Percentiles rank a stretch among this genome's conserved stretches.
These are phyloP conservation scores for Diaporthe destruens DNA, from an alignment of 2,329 filamentous ascomycete genomes.

Conservation along the genomic window DNA sequence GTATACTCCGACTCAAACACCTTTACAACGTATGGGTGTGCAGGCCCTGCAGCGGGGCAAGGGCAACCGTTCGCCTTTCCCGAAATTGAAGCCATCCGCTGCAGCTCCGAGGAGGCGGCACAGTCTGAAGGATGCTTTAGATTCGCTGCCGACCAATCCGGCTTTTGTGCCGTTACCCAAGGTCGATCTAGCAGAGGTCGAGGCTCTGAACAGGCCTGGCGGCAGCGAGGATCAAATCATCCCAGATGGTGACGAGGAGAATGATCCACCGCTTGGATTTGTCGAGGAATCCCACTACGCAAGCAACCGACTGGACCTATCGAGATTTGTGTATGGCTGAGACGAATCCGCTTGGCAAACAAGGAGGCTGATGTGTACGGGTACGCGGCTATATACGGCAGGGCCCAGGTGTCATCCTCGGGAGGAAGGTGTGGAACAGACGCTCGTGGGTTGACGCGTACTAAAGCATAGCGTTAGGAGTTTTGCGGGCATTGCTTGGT, in stretches of 20 bases:
- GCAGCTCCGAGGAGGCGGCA: constrained; percentile 45
- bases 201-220: constrained; percentile 59
- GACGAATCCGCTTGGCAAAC: constrained; percentile 19
- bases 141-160: constrained; percentile 62
- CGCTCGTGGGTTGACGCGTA: background rate
- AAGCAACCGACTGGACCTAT: constrained; percentile 58
- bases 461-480: constrained; percentile 39
- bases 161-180: constrained; percentile 67
- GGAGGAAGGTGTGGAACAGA: no score
- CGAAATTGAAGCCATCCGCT: constrained; percentile 43
- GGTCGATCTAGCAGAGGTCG: constrained; percentile 66
- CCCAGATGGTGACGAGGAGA: constrained; percentile 64
- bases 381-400: background rate
- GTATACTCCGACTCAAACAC: constrained; percentile 54
- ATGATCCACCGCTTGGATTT: constrained; percentile 47
- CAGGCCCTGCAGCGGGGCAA: constrained; percentile 56
- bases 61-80: constrained; percentile 45
- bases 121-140: constrained; percentile 47
- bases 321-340: constrained; percentile 60
- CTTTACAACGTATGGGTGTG: constrained; percentile 66
- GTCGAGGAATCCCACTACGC: background rate
- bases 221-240: constrained; percentile 71
- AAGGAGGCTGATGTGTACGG: background rate
- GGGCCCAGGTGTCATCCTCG: background rate
- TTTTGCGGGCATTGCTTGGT: constrained; percentile 23